Evolutionary conservation across 1,139 yeast species (phyloP), one percentile per base, ranked within the genome.

Genomic region (Candida glucosophila): DNA sequence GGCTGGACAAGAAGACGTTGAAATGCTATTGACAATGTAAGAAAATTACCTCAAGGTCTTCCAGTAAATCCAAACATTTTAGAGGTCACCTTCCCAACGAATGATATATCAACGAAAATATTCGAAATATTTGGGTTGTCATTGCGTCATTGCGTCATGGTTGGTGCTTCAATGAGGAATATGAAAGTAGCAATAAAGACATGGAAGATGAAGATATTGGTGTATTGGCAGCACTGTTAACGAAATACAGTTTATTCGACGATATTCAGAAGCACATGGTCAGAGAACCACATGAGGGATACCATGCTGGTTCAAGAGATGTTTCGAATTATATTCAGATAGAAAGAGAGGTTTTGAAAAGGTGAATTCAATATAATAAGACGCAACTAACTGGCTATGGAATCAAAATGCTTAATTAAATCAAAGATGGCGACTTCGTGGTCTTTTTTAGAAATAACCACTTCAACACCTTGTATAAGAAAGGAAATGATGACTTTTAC

Each of bases 381-480:
- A 75, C 93, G 0, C 95, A 86, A 44, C 54, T 85, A 39, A 82
- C 95, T 0, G 55, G 54, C 2, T 52, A 56, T 27, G 96, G 96
- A 0, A 46, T 83, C 12, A 33, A 44, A 3, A 43, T 62, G 10
- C 47, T 81, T 25, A 48, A 59, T 25, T 52, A 61, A 9, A 62
- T 65, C 13, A 52, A 75, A 17, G 33, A 31, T 2, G 58, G 55
- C 25, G 55, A 56, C 22, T 62, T 79, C 33, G 65, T 75, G 2
- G 73, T 86, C 1, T 67, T 86, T 32, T 86, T 86, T 57, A 62
- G 95, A 40, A 86, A 86, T 49, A 83, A 85, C 49, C 95, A 85
- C 49, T 86, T 82, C 50, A 70, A 72, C 32, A 80, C 95, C 0
- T 50, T 85, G 9, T 68, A 68, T 44, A 80, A 79, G 43, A 61